Conservation (phyloP, 148 eudicot genomes). For the Chenopodium formosanum region DNA sequence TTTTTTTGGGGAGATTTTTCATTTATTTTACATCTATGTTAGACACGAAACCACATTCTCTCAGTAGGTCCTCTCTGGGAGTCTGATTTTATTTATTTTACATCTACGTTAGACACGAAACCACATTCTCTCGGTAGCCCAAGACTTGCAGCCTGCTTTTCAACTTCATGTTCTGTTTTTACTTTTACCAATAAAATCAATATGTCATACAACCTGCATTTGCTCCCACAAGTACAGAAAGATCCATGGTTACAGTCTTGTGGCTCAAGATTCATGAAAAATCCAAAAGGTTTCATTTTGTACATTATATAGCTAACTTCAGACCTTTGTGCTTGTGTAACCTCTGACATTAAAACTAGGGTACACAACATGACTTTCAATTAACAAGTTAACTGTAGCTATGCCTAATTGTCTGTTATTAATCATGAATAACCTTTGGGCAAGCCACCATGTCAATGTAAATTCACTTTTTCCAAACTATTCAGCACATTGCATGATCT, state of each 20-base stretch:
- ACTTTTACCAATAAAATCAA: too few species aligned
- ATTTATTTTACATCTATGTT: not conserved
- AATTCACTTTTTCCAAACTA: not conserved
- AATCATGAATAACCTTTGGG: not conserved
- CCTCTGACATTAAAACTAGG: not conserved
- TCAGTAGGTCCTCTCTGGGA: not conserved
- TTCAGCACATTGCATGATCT: slow-evolving; percentile 1
- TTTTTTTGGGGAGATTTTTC: not conserved
- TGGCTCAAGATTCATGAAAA: not conserved
- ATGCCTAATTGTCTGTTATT: not conserved
- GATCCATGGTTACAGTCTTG: not conserved
- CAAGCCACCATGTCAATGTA: not conserved
- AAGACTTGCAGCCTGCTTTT: not conserved
- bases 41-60: not conserved
- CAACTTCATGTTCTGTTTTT: not conserved
- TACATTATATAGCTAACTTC: not conserved
- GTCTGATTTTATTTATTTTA: not conserved
- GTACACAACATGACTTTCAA: not conserved
- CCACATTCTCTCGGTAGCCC: not conserved
- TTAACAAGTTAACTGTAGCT: not conserved
- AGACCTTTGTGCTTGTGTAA: slow-evolving; percentile 8
- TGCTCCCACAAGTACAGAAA: not conserved
- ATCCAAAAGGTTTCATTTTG: not conserved
- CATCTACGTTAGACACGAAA: not conserved
- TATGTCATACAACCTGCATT: not conserved